Base-by-base conservation (phyloP, 768 basidiomycete genomes). In the Pulveroboletus sp. region DNA sequence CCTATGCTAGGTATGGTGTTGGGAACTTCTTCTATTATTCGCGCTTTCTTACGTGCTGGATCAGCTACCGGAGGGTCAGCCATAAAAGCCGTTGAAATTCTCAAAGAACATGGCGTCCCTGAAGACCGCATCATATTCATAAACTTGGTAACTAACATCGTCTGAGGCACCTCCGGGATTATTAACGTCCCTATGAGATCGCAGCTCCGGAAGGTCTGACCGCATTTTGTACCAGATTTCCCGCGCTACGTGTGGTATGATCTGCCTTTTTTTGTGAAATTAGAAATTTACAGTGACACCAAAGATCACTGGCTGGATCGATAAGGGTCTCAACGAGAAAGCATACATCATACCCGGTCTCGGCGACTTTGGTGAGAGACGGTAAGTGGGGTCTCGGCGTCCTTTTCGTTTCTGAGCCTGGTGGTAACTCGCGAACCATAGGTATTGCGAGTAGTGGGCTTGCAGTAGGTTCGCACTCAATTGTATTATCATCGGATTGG, bases 291-390 rank as follows among this genome's bases (percentile, higher is more conserved):
- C 35, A n/a, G 4, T 32, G 10, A 35, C 44, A 19, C n/a, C 27
- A 5, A 55, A 93, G 88, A 86, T 97, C 45, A 95, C 94, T 11
- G 94, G 94, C 3, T 95, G 94, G 92, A 91, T 97, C 45, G 94
- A 97, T 65, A 72, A 92, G 57, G 90, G 92, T 5, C 77, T 97
- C 43, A 94, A 97, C 57, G 90, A 90, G 49, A 90, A 86, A 64
- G 83, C 89, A 20, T 97, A 87, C 63, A 94, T 94, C 57, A 82
- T 94, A 47, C 93, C 92, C 8, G 93, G 94, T 24, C 74, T 97
- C n/a, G 94, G 94, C n/a, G 94, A 97, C 65, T 97, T 97, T 65
- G 94, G 94, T 43, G 94, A 95, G 65, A 73, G 90, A 63, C 84
- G 90, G 88, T 86, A 58, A 52, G 69, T 33, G 13, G 33, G 13